Percentiles rank a stretch among this genome's conserved stretches.
Conservation (phyloP, 192 early-diverging fungal species). For the Backusella australiensis region DNA sequence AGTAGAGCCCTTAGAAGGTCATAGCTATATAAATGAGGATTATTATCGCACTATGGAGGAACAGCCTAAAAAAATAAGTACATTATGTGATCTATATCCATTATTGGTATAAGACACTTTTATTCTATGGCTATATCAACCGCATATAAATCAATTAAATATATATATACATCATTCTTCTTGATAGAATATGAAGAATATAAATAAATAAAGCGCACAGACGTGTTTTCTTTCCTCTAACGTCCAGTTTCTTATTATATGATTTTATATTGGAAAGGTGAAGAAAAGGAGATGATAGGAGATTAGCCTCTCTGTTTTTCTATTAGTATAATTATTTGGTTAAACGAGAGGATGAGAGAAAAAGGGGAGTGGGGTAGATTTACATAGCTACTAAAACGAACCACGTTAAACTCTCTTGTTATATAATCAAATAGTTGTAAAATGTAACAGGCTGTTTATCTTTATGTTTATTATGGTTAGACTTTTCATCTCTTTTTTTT, state of each 20-base stretch:
- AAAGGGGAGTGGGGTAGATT: not conserved
- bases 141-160: too few species aligned
- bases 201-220: not conserved
- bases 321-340: not conserved
- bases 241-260: not conserved
- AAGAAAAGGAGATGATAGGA: not conserved
- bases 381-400: not conserved
- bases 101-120: not conserved
- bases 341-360: not conserved
- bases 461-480: not conserved
- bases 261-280: not conserved
- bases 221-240: not conserved
- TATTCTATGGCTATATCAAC: too few species aligned
- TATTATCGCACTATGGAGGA: not conserved
- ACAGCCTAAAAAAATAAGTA: slow-evolving; percentile 1
- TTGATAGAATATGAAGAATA: not conserved
- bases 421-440: not conserved
- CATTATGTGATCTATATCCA: slow-evolving; percentile 16
- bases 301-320: not conserved
- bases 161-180: not conserved
- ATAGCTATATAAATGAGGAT: not conserved
- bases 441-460: not conserved
- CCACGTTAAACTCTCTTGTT: not conserved
- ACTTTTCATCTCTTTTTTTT: not conserved
- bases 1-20: not conserved